Evolutionary conservation across 768 basidiomycete species (phyloP).

Genomic region (Trametes cubensis): DNA sequence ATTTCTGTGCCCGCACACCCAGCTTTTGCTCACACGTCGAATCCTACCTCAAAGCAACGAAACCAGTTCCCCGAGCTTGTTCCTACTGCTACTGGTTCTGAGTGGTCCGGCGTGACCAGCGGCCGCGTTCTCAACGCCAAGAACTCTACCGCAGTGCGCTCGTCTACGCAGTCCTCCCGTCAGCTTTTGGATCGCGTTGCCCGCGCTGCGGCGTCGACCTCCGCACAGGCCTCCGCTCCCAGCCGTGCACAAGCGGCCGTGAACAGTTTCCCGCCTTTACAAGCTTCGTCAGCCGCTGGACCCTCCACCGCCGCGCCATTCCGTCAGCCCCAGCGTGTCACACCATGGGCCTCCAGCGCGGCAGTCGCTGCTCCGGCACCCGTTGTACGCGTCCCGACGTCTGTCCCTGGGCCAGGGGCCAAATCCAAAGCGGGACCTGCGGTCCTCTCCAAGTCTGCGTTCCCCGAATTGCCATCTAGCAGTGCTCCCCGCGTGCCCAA

Average conservation of each 20-base stretch:
- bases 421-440: conserved; percentile 41
- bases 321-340: conserved; percentile 53
- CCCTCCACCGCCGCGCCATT: conserved; percentile 28
- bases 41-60: conserved; percentile 59
- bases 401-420: conserved; percentile 32
- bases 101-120: conserved; percentile 78
- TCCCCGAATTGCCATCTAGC: conserved; percentile 69
- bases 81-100: conserved; percentile 58
- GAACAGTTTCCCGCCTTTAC: conserved; percentile 38
- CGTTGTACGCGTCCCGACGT: conserved; percentile 33
- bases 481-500: conserved; percentile 41
- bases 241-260: conserved; percentile 31
- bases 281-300: conserved; percentile 2
- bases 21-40: not conserved
- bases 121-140: conserved; percentile 87
- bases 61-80: conserved; percentile 82
- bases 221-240: conserved; percentile 36
- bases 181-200: conserved; percentile 89
- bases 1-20: not conserved
- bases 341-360: conserved; percentile 54
- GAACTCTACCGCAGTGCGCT: conserved; percentile 63
- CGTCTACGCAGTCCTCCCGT: conserved; percentile 58
- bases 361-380: conserved; percentile 36
- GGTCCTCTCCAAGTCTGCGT: conserved; percentile 54
- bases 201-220: conserved; percentile 62